These are phyloP conservation scores for Pouteria campechiana DNA, from an alignment of 179 eudicot species.

Conservation along the genomic window DNA sequence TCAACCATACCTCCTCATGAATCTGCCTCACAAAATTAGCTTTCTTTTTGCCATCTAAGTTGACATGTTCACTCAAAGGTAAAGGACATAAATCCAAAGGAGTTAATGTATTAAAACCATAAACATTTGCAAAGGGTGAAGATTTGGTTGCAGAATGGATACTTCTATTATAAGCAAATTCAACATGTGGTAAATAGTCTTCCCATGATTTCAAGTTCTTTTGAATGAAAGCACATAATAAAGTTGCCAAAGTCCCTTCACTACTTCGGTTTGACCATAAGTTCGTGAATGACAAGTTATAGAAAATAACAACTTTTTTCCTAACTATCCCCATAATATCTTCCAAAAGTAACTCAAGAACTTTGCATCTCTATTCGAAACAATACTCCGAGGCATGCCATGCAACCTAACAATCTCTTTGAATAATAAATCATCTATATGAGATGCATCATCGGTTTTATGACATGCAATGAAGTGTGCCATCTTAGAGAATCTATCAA, in stretches of 20 bases:
- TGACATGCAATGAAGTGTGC: too few species aligned
- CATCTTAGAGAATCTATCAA: too few species aligned
- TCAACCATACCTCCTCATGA: not conserved
- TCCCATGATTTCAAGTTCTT: not conserved
- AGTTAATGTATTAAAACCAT: not conserved
- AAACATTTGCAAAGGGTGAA: not conserved
- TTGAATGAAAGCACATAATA: not conserved
- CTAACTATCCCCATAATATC: too few species aligned
- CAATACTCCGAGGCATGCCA: not conserved
- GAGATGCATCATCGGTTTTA: too few species aligned
- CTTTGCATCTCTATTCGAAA: not conserved
- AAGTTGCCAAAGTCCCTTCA: too few species aligned
- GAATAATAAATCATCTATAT: not conserved
- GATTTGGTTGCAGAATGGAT: not conserved
- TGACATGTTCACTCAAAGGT: not conserved
- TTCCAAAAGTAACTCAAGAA: not conserved
- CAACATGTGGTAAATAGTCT: not conserved
- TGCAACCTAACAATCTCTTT: not conserved
- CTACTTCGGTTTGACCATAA: too few species aligned
- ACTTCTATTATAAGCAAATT: not conserved
- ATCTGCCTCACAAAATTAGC: not conserved
- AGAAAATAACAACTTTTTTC: not conserved
- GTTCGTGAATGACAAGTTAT: not conserved
- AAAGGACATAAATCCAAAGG: not conserved
- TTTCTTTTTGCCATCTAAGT: not conserved